Percentiles rank a stretch among this genome's conserved stretches.
Conservation (phyloP, 2,329 filamentous ascomycete genomes). For the Fusarium armeniacum region DNA sequence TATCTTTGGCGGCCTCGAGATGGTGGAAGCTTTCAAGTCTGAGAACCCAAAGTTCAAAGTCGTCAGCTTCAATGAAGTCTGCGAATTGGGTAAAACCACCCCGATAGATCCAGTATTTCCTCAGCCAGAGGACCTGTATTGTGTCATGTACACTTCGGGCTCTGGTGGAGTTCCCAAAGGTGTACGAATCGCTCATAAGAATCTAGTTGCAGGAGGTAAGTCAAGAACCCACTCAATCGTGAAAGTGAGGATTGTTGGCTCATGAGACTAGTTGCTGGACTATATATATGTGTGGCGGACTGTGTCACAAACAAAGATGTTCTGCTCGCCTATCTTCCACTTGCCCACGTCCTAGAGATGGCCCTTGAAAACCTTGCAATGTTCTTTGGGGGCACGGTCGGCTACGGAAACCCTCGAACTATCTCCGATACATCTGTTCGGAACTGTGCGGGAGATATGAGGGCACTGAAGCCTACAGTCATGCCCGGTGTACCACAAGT, state of each 20-base stretch:
- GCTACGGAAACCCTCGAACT: constrained; percentile 91
- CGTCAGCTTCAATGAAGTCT: constrained; percentile 67
- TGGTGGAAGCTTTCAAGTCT: constrained; percentile 69
- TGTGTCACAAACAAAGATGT: constrained; percentile 82
- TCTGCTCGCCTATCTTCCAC: constrained; percentile 89
- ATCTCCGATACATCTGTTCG: constrained; percentile 86
- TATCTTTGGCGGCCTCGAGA: constrained; percentile 63
- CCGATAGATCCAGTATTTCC: constrained; percentile 78
- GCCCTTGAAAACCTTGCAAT: constrained; percentile 92
- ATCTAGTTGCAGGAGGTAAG: constrained; percentile 77
- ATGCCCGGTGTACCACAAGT: constrained; percentile 95
- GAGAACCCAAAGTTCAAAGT: constrained; percentile 67
- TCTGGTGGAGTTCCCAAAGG: constrained; percentile 92
- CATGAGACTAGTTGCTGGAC: constrained; percentile 73
- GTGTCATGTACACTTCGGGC: constrained; percentile 88
- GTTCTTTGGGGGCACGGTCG: constrained; percentile 89
- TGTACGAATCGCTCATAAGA: constrained; percentile 84
- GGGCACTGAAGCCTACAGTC: constrained; percentile 87
- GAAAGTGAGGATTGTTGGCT: neutral
- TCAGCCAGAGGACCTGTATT: constrained; percentile 81
- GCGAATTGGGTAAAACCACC: constrained; percentile 72
- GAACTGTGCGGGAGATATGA: constrained; percentile 93
- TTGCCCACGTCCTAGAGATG: constrained; percentile 96
- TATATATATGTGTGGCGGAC: constrained; percentile 80
- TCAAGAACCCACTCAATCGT: neutral